Evolutionary conservation across 768 basidiomycete species (phyloP).

Genomic region (Mycena epipterygia): DNA sequence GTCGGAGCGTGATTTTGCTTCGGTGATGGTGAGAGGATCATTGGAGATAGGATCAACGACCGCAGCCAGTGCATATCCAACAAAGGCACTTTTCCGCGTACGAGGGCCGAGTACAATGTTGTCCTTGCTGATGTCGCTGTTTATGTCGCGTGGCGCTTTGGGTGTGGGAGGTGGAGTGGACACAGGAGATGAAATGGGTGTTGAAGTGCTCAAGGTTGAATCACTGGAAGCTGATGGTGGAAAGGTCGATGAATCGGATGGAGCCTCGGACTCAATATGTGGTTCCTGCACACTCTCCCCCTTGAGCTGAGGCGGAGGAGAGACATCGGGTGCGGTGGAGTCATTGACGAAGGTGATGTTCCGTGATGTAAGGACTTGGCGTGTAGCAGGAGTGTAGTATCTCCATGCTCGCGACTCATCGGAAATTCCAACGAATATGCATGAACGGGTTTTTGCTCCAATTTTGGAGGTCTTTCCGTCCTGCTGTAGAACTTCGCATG

Average conservation of each 20-base stretch:
- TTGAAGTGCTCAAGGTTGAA: neutral
- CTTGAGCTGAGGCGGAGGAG: conserved; percentile 23
- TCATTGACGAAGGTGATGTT: conserved; percentile 31
- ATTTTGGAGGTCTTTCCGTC: conserved; percentile 9
- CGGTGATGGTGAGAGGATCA: conserved; percentile 16
- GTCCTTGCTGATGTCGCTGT: conserved; percentile 5
- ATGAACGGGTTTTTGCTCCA: neutral
- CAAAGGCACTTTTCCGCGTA: neutral
- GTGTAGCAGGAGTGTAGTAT: conserved; percentile 6
- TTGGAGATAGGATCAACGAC: conserved; percentile 11
- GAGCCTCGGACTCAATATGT: conserved; percentile 6
- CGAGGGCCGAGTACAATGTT: conserved; percentile 7
- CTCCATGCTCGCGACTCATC: conserved; percentile 15
- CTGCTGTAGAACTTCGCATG: conserved; percentile 6
- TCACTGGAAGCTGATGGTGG: neutral
- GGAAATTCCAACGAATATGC: neutral
- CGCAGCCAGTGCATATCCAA: conserved; percentile 32
- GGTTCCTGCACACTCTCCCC: neutral
- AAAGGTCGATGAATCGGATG: neutral
- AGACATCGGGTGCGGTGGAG: neutral
- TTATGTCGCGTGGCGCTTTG: conserved; percentile 12
- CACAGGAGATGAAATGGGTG: neutral
- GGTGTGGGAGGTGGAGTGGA: neutral
- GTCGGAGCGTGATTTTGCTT: conserved; percentile 12
- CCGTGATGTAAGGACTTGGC: conserved; percentile 33